Base-by-base conservation (phyloP, 495 filamentous ascomycete species). In the Xylaria sp. region DNA sequence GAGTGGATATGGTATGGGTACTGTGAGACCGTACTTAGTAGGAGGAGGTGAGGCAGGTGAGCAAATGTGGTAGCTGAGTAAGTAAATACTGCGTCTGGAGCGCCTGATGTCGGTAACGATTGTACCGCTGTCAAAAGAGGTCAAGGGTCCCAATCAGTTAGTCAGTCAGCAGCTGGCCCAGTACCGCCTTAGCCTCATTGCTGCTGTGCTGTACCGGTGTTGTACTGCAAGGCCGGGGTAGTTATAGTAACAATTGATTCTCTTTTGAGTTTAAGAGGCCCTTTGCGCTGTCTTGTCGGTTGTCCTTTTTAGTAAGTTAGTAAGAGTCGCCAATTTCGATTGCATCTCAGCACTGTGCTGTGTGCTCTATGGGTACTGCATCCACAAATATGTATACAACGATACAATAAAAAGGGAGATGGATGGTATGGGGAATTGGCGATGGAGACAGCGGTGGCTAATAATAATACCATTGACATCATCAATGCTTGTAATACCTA, bases 61-160 rank as follows among this genome's bases (percentile, higher is more conserved):
- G 61, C 69, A 33, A 66, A 71, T 48, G 61, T 35, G 61, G 69
- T 58, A 71, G 69, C 69, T 71, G 69, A 71, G 61, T 66, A 71
- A 71, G 69, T 58, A 50, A 53, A 52, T 57, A 41, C 40, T 68
- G 52, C 50, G 65, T 68, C 65, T 68, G 40, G 37, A 58, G 65
- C 65, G 65, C 65, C 65, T 68, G 65, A 67, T 66, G 35, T 53
- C 50, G 65, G 44, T 68, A 41, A 43, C 21, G 40, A 55, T 57
- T 33, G 55, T 19, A 61, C 66, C 48, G 66, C 61, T 62, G 59
- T 43, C 59, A n/a, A 43, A 62, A 43, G 15, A 29, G 37, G 24
- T 48, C 37, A 55, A 68, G 65, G 65, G 65, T 67, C 48, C 19
- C 35, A 37, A 3, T 37, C 62, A 33, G 40, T 21, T 29, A 31